Conservation (phyloP, 2,329 filamentous ascomycete species). For the Diaporthe vexans region DNA sequence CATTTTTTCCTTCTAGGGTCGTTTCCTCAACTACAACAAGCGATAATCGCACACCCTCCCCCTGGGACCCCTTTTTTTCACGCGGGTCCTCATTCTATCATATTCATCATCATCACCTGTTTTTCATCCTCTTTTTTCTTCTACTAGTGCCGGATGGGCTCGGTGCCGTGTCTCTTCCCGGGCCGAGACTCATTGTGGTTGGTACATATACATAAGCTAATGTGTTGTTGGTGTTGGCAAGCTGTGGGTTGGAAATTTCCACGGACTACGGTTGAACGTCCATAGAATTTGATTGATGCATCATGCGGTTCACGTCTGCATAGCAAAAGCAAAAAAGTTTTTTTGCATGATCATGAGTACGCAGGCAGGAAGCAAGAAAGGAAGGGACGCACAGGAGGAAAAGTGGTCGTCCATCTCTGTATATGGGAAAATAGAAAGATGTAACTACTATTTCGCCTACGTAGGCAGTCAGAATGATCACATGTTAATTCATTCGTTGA, state of each 20-base stretch:
- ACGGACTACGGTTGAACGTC: conserved; percentile 26
- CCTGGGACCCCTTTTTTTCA: neutral
- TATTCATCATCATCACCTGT: neutral
- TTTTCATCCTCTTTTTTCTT: neutral
- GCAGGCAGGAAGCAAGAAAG: neutral
- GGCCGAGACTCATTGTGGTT: neutral
- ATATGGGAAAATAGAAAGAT: conserved; percentile 11
- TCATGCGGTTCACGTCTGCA: conserved; percentile 25
- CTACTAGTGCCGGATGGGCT: neutral
- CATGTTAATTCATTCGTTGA: neutral
- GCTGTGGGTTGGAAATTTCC: conserved; percentile 3
- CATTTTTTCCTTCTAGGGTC: conserved; percentile 54
- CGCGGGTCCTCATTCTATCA: neutral
- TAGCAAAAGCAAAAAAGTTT: conserved; percentile 1
- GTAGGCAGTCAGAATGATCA: conserved; percentile 23
- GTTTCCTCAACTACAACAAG: conserved; percentile 68
- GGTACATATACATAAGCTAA: conserved; percentile 7
- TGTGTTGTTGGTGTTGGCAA: conserved; percentile 19
- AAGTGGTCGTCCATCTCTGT: neutral
- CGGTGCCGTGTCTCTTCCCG: neutral
- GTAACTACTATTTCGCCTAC: conserved; percentile 18
- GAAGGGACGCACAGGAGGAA: neutral
- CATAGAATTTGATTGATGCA: conserved; percentile 27
- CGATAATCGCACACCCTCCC: conserved; percentile 50
- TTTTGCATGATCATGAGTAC: conserved; percentile 20